Base-by-base conservation (phyloP, 2,329 filamentous ascomycete species). In the Piedraia hortae region DNA sequence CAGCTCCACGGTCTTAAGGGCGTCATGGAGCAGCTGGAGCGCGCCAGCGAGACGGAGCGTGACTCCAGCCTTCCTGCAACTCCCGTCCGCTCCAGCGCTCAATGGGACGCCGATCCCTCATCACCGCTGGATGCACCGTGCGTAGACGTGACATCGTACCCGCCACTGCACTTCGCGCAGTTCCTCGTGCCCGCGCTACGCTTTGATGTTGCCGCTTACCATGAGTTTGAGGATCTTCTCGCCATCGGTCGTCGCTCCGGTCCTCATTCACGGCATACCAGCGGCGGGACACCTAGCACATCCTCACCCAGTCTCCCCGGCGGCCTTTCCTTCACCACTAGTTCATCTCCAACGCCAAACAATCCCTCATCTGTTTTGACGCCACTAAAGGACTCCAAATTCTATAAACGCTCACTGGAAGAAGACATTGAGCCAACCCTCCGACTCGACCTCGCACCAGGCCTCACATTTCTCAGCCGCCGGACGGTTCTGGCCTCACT, bases 381-480 rank as follows among this genome's bases (percentile, higher is more conserved):
- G 3, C 64, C 67, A 4, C 50, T 97, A 18, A 89, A 85, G 39
- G 85, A 93, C 25, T 75, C 72, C 13, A 75, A 72, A 31, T 97
- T 93, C 41, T 97, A 82, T 51, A 93, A 93, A 50, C 67, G 85
- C 20, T 68, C 67, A 4, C 47, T 93, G 12, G 58, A 63, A 10
- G 85, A 97, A 43, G 85, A 97, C 38, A 75, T 97, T 25, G 85
- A 97, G 41, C 85, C 85, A 1, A 90, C 85, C 0, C 51, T 97
- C 6, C 67, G 85, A 18, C 59, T 97, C 3, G 85, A 97, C 42
- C 59, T 65, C 2, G 80, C 85, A 0, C 85, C 85, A 0, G 75
- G 80, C 0, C 60, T 97, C 13, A 91, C 78, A 1, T 97, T 85
- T 77, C 59, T 97, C 20, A 78, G 75, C 21, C 70, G 82, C 20